phyloP scores from a whole-genome alignment of 371 early-diverging fungal genomes.

The Chytridium lagenaria region DNA sequence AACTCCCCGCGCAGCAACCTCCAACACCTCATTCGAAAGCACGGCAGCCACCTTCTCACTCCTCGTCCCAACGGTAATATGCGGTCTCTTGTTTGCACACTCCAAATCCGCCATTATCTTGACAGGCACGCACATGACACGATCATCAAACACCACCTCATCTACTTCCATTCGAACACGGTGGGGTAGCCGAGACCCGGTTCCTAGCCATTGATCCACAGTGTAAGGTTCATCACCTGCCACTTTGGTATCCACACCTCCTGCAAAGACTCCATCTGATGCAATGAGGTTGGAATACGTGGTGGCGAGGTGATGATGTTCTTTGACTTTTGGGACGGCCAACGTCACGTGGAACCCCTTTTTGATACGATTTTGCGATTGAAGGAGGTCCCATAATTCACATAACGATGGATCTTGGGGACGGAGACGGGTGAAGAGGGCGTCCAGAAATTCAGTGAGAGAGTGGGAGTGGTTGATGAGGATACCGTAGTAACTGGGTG shows the following conservation, averaged over 20 bases:
- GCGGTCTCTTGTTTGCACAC: slow-evolving; percentile 38
- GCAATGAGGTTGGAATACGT: background rate
- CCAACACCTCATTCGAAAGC: slow-evolving; percentile 43
- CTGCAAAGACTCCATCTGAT: background rate
- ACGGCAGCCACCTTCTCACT: slow-evolving; percentile 35
- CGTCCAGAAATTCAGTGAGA: background rate
- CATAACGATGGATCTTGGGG: background rate
- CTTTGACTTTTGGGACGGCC: background rate
- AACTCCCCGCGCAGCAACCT: background rate
- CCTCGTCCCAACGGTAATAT: slow-evolving; percentile 45
- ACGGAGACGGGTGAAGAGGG: slow-evolving; percentile 1
- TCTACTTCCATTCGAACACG: slow-evolving; percentile 17
- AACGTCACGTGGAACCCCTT: slow-evolving; percentile 20
- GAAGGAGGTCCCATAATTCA: background rate
- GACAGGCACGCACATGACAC: slow-evolving; percentile 41
- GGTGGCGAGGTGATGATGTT: slow-evolving; percentile 1
- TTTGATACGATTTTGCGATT: background rate
- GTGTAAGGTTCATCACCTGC: background rate
- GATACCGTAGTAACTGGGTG: slow-evolving; percentile 11
- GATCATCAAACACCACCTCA: slow-evolving; percentile 45
- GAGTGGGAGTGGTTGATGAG: background rate
- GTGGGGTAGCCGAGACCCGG: slow-evolving; percentile 12
- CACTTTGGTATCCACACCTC: background rate
- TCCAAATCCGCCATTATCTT: slow-evolving; percentile 17
- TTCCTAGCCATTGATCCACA: slow-evolving; percentile 7